phyloP scores from a whole-genome alignment of 2,329 filamentous ascomycete genomes.

The Claviceps arundinis region DNA sequence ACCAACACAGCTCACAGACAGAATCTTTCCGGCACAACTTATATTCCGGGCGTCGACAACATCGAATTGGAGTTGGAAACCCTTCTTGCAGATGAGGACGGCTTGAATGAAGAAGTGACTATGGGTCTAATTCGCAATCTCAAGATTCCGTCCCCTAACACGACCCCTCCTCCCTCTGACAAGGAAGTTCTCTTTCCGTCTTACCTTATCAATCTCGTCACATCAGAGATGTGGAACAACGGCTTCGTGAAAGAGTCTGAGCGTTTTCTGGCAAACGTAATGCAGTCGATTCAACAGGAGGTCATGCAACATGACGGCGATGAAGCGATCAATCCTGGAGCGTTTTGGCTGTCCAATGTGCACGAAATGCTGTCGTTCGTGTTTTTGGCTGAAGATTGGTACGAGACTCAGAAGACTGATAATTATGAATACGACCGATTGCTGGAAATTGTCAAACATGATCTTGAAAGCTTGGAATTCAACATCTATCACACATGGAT shows the following conservation, averaged over 20 bases:
- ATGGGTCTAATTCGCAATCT: conserved; percentile 92
- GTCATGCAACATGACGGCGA: conserved; percentile 98
- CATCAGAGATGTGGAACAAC: conserved; percentile 99
- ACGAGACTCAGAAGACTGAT: conserved; percentile 97
- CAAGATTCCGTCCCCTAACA: conserved; percentile 83
- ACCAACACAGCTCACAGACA: conserved; percentile 53
- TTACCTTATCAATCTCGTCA: conserved; percentile 97
- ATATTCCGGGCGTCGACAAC: conserved; percentile 71
- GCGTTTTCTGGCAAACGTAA: conserved; percentile 95
- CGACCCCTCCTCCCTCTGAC: conserved; percentile 81
- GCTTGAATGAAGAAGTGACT: conserved; percentile 90
- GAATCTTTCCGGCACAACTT: conserved; percentile 60
- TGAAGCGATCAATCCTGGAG: conserved; percentile 89
- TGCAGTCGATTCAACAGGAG: conserved; percentile 98
- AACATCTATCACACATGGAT: conserved; percentile 99
- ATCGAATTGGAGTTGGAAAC: conserved; percentile 92
- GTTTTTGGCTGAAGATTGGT: conserved; percentile 98
- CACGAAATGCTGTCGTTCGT: conserved; percentile 99
- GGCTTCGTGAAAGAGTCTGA: conserved; percentile 99
- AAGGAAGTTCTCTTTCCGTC: conserved; percentile 98
- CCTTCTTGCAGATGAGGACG: conserved; percentile 87
- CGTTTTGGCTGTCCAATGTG: conserved; percentile 98
- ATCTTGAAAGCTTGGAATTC: conserved; percentile 95
- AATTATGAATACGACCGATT: conserved; percentile 98
- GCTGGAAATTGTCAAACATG: conserved; percentile 97